Percentiles rank a stretch among this genome's conserved stretches.
Conservation (phyloP, 2,329 filamentous ascomycete species). For the Lasiodiplodia citricola region DNA sequence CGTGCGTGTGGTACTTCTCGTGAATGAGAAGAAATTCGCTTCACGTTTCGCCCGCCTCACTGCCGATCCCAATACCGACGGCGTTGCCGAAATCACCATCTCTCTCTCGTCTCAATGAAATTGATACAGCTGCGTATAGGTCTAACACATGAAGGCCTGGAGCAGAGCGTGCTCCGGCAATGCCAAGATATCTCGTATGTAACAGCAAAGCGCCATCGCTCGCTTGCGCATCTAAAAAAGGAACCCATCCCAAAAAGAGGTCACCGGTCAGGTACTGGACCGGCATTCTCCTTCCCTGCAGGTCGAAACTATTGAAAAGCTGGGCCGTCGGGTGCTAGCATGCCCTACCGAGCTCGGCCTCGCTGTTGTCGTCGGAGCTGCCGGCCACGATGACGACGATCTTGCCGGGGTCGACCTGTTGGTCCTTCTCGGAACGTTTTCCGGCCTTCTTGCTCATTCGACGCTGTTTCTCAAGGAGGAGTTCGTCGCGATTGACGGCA, state of each 20-base stretch:
- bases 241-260: neutral
- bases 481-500: conserved; percentile 9
- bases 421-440: neutral
- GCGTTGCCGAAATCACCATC: neutral
- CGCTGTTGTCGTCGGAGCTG: neutral
- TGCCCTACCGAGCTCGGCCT: neutral
- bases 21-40: neutral
- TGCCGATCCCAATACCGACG: neutral
- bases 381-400: neutral
- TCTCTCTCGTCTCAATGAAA: neutral
- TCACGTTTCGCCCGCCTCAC: neutral
- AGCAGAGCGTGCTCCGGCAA: neutral
- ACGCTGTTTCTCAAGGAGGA: neutral
- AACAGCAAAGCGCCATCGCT: neutral
- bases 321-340: neutral
- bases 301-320: neutral
- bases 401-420: neutral
- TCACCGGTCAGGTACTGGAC: neutral
- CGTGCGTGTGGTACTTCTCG: too few relatives aligned
- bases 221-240: neutral
- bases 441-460: neutral
- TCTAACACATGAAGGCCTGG: neutral
- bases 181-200: neutral
- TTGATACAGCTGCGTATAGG: neutral
- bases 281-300: neutral